Percentiles rank a stretch among this genome's conserved stretches.
Evolutionary conservation across 1,284 basidiomycete species (phyloP).

Genomic region (Exsudoporus floridanus): DNA sequence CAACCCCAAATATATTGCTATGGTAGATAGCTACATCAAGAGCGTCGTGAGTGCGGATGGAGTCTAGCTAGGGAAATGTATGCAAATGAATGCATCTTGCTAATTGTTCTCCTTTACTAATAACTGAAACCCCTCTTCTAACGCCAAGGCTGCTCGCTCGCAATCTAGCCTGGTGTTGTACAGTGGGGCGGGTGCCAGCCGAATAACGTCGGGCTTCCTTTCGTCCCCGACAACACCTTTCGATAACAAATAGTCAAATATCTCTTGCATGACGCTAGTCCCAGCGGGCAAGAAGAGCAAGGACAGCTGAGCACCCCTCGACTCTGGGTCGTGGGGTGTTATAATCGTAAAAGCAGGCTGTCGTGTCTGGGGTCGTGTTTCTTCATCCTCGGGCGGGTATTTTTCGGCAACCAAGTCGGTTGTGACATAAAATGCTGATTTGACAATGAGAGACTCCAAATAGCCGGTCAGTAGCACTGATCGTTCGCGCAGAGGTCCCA

Average conservation of each 20-base stretch:
- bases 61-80: background rate
- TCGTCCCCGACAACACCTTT: conserved; percentile 88
- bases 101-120: conserved; percentile 17
- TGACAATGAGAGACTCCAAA: conserved; percentile 64
- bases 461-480: conserved; percentile 69
- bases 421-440: conserved; percentile 63
- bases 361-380: conserved; percentile 12
- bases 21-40: conserved; percentile 45
- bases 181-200: conserved; percentile 79
- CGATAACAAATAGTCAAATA: conserved; percentile 61
- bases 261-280: conserved; percentile 66
- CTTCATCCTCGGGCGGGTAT: conserved; percentile 28
- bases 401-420: conserved; percentile 39
- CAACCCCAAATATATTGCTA: conserved; percentile 45
- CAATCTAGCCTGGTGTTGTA: conserved; percentile 84
- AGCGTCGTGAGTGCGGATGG: conserved; percentile 1
- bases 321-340: conserved; percentile 67
- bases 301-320: conserved; percentile 84
- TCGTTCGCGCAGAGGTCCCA: conserved; percentile 66
- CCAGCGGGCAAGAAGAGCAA: conserved; percentile 71
- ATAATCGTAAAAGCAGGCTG: conserved; percentile 79
- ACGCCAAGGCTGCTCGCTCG: conserved; percentile 58
- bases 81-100: conserved; percentile 1
- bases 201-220: conserved; percentile 85
- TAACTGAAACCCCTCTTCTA: conserved; percentile 55